Base-by-base conservation (phyloP, 1,284 basidiomycete genomes). In the Cutaneotrichosporon cyanovorans region DNA sequence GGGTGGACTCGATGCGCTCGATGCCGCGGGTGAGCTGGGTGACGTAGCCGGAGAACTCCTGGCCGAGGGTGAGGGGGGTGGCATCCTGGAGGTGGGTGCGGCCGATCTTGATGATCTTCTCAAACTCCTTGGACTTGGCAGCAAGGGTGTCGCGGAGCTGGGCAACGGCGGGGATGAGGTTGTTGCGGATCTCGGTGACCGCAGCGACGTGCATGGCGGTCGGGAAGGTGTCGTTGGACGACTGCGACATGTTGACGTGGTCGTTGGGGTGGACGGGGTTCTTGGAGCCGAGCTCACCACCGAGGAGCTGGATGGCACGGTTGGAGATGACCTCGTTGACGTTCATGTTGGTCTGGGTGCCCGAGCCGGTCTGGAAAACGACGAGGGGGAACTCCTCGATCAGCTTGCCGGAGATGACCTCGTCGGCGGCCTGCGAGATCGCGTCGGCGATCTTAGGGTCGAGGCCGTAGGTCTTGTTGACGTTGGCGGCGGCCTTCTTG, bases 311-410 rank as follows among this genome's bases (percentile, higher is more conserved):
- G 65, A 98, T 99, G 31, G 95, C 95, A 53, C 93, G 84, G 74
- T 99, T 99, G 23, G 89, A 92, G 69, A 99, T 95, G 66, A 98
- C 93, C 80, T 99, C 95, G 73, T 99, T 99, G 53, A 82, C 87
- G 74, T 98, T 99, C 95, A 99, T 99, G 78, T 99, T 99, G 70
- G 88, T 93, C 74, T 99, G 95, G 3, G 95, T 99, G 42, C 95
- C 95, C 49, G 89, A 95, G 49, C 95, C 95, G 39, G 95, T 99
- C 75, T 99, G 95, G 81, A 96, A 98, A 40, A 99, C 93, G 47
- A 98, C 95, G 32, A 99, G 77, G 21, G 95, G 95, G 77, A 99
- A 99, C 73, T 99, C 87, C 57, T 90, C 89, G 33, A 84, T 78
- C 52, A 98, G 81, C 73, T 92, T 89, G 51, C 93, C 93, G 43